Conservation (phyloP, 495 filamentous ascomycete species). For the Podospora appendiculata region DNA sequence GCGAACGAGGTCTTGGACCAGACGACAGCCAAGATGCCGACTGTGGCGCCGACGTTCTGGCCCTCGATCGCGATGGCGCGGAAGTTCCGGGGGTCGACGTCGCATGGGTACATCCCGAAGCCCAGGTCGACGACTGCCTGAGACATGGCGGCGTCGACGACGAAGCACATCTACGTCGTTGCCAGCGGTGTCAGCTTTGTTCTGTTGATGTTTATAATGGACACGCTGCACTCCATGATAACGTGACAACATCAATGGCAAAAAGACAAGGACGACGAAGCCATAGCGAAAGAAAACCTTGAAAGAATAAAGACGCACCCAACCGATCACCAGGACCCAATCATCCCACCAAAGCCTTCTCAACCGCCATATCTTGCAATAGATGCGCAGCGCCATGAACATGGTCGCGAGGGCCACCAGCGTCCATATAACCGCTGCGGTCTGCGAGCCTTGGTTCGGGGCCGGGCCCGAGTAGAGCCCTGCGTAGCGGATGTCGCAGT, state of each 20-base stretch:
- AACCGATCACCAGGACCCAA: conserved; percentile 13
- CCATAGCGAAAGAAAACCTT: no score
- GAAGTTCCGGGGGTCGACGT: conserved; percentile 12
- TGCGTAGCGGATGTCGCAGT: neutral
- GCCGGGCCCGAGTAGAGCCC: neutral
- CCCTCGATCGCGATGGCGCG: conserved; percentile 6
- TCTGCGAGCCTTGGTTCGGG: conserved; percentile 5
- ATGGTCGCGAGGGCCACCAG: conserved; percentile 8
- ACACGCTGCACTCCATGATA: no score
- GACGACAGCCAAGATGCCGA: conserved; percentile 14
- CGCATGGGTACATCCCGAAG: conserved; percentile 21
- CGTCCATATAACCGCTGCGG: conserved; percentile 8
- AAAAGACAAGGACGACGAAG: neutral
- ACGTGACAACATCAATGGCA: neutral
- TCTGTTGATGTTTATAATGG: neutral
- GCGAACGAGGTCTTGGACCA: conserved; percentile 27
- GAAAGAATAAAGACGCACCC: conserved; percentile 10
- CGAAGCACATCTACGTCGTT: conserved; percentile 1
- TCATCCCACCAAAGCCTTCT: conserved; percentile 25
- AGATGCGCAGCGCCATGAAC: conserved; percentile 20
- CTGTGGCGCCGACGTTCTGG: conserved; percentile 7
- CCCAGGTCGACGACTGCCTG: conserved; percentile 10
- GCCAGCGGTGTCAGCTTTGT: neutral
- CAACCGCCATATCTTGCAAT: conserved; percentile 18
- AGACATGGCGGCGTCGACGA: conserved; percentile 5